Conservation (phyloP, 1,284 basidiomycete species). For the Ustilago loliicola region DNA sequence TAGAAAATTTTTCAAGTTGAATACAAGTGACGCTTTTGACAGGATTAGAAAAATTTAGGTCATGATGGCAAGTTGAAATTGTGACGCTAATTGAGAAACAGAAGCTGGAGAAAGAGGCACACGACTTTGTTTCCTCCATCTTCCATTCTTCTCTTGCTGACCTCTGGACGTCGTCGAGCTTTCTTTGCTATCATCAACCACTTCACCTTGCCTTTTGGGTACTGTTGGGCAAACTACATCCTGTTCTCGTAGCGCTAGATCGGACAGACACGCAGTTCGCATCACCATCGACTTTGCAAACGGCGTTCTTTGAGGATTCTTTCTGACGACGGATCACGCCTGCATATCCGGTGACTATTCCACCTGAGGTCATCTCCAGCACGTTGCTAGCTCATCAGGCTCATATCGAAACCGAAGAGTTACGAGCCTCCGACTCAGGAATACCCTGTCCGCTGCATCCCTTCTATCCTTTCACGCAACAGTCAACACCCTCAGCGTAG, state of each 20-base stretch:
- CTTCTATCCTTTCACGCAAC: too few relatives aligned
- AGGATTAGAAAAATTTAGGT: constrained; percentile 6
- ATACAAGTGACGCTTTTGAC: neutral
- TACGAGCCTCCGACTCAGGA: neutral
- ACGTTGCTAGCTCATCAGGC: neutral
- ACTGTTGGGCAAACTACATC: neutral
- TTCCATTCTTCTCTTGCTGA: constrained; percentile 5
- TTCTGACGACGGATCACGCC: neutral
- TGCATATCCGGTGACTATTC: neutral
- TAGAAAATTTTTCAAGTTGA: constrained; percentile 18
- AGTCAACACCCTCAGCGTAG: neutral
- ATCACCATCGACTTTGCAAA: neutral
- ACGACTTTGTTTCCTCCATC: constrained; percentile 22
- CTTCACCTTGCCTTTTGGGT: neutral
- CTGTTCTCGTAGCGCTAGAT: neutral
- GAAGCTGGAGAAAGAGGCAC: constrained; percentile 8
- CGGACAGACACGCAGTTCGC: neutral
- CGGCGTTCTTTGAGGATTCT: neutral
- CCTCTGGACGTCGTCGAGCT: constrained; percentile 7
- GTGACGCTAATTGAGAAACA: neutral
- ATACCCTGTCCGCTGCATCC: neutral
- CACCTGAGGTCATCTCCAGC: neutral
- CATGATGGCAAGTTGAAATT: constrained; percentile 3
- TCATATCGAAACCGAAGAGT: neutral
- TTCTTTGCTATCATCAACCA: neutral